Conservation (phyloP, 148 eudicot genomes). For the Amaranthus cruentus region DNA sequence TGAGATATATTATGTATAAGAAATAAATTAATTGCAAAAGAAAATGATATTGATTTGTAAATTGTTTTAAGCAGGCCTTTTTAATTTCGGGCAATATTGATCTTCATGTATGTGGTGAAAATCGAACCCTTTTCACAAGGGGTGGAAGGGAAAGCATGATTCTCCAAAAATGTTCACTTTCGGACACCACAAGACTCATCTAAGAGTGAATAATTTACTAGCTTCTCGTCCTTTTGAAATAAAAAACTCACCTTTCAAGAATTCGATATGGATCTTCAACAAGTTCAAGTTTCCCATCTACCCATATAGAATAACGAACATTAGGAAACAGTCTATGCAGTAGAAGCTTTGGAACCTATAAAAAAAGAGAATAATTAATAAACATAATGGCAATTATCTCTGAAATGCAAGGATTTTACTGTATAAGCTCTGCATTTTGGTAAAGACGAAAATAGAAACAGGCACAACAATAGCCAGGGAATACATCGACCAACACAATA, state of each 20-base stretch:
- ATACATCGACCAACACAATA: not conserved
- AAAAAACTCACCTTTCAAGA: conserved; percentile 67
- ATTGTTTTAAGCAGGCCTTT: too few species aligned
- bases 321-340: conserved; percentile 87
- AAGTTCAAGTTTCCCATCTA: conserved; percentile 96
- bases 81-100: too few species aligned
- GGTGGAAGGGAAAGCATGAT: too few species aligned
- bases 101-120: too few species aligned
- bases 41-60: too few species aligned
- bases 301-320: conserved; percentile 94
- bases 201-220: not conserved
- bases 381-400: conserved; percentile 3
- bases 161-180: too few species aligned
- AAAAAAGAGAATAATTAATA: conserved; percentile 16
- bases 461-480: not conserved
- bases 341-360: conserved; percentile 90
- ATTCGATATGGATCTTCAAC: conserved; percentile 97
- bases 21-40: too few species aligned
- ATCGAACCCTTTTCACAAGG: too few species aligned
- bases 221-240: not conserved
- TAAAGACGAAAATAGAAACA: not conserved
- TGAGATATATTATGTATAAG: too few species aligned
- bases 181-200: not conserved
- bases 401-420: not conserved
- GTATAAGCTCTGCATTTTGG: not conserved